phyloP scores from a whole-genome alignment of 352 stramenopile species.

The Pilasporangium apinafurcum region DNA sequence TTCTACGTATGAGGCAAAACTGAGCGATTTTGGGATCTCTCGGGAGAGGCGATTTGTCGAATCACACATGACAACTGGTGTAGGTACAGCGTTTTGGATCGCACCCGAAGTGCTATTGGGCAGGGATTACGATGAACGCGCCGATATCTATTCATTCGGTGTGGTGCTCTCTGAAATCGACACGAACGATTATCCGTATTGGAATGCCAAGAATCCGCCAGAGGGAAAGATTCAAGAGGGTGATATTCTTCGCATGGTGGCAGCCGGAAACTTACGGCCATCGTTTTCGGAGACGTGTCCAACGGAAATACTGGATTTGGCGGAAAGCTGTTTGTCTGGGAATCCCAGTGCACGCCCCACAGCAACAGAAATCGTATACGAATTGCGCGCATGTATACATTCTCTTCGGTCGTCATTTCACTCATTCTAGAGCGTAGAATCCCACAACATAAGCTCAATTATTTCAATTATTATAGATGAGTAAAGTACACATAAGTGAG shows the following conservation, averaged over 20 bases:
- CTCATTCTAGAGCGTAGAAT: no score
- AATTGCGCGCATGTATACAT: no score
- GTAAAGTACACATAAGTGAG: no score
- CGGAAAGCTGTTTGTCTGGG: conserved; percentile 36
- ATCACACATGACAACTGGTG: conserved; percentile 1
- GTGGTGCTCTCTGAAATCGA: conserved; percentile 54
- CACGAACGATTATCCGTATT: conserved; percentile 38
- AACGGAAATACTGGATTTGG: conserved; percentile 33
- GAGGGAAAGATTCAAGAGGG: conserved; percentile 42
- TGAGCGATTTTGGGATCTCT: conserved; percentile 37
- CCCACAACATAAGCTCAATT: no score
- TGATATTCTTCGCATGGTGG: conserved; percentile 59
- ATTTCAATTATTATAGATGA: no score
- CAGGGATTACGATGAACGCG: conserved; percentile 6
- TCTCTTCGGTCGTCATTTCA: no score
- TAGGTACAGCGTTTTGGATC: conserved; percentile 1
- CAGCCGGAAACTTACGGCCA: conserved; percentile 37
- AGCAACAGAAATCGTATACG: conserved; percentile 48
- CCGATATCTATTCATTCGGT: conserved; percentile 54
- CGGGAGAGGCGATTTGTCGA: conserved; percentile 5
- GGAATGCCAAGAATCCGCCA: conserved; percentile 43
- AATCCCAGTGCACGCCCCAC: conserved; percentile 56
- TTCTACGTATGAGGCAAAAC: conserved; percentile 20
- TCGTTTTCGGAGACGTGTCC: conserved; percentile 48
- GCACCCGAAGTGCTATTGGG: conserved; percentile 2